phyloP scores from a whole-genome alignment of 2,329 filamentous ascomycete species.

The Trichoderma gracile region DNA sequence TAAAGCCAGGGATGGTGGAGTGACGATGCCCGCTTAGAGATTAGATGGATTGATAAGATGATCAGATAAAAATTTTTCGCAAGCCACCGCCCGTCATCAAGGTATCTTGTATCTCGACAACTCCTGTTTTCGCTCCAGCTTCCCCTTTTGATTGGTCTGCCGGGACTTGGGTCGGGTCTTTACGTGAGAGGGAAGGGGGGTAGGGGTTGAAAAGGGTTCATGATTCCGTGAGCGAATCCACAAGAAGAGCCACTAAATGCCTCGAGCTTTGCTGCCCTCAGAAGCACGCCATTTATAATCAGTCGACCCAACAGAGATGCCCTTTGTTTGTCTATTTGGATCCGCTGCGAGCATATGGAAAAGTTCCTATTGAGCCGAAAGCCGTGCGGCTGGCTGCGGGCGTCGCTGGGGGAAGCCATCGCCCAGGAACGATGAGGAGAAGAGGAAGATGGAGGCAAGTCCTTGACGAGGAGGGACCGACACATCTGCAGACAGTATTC shows the following conservation, averaged over 20 bases:
- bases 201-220: not conserved
- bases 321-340: constrained; percentile 3
- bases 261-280: constrained; percentile 3
- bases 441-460: not conserved
- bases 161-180: constrained; percentile 4
- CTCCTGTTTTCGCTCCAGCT: constrained; percentile 6
- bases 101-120: not conserved
- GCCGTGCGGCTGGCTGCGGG: not conserved
- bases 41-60: constrained; percentile 28
- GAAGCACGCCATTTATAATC: constrained; percentile 23
- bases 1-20: constrained; percentile 1
- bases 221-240: not conserved
- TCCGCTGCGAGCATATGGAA: not conserved
- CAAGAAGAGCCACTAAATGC: constrained; percentile 16
- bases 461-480: too few species aligned
- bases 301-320: constrained; percentile 4
- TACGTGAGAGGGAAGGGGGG: not conserved
- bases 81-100: not conserved
- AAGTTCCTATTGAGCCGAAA: constrained; percentile 19
- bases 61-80: constrained; percentile 27
- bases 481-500: too few species aligned
- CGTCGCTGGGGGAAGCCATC: not conserved
- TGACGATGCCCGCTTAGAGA: constrained; percentile 14
- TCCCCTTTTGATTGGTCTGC: constrained; percentile 14
- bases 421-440: too few species aligned